Conservation (phyloP, 108 stramenopile genomes). For the Schizochytrium sp. region DNA sequence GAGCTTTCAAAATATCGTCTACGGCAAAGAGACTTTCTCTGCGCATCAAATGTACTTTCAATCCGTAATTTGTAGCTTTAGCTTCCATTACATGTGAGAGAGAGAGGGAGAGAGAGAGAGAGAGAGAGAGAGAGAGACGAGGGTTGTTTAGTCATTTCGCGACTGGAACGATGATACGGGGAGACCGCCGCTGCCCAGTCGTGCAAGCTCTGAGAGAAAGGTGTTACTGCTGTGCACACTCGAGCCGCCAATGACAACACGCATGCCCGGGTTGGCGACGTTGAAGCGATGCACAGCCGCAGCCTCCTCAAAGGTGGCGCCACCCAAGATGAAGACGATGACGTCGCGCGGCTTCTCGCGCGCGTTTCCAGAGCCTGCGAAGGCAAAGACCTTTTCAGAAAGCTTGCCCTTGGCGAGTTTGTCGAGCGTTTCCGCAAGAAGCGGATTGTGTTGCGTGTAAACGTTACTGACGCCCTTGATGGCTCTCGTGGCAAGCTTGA, state of each 20-base stretch:
- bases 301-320: constrained; percentile 91
- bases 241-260: constrained; percentile 75
- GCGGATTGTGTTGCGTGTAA: constrained; percentile 89
- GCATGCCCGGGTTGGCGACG: constrained; percentile 38
- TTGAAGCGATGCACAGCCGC: constrained; percentile 80
- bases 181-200: not conserved
- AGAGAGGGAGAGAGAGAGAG: too few species aligned
- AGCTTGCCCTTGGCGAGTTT: constrained; percentile 74
- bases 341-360: constrained; percentile 42
- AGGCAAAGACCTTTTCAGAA: constrained; percentile 62
- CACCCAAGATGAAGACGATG: constrained; percentile 87
- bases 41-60: too few species aligned
- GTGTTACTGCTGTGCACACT: constrained; percentile 88
- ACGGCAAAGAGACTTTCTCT: too few species aligned
- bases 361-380: constrained; percentile 24
- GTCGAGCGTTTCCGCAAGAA: constrained; percentile 79
- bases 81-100: too few species aligned
- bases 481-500: constrained; percentile 78
- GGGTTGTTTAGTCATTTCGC: not conserved
- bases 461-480: constrained; percentile 94
- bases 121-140: too few species aligned
- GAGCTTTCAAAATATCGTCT: too few species aligned
- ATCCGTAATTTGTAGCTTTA: too few species aligned
- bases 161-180: not conserved
- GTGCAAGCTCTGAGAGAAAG: constrained; percentile 77